Percentiles rank a stretch among this genome's conserved stretches.
Conservation (phyloP, 2,329 filamentous ascomycete genomes). For the Colletotrichum theobromicola region DNA sequence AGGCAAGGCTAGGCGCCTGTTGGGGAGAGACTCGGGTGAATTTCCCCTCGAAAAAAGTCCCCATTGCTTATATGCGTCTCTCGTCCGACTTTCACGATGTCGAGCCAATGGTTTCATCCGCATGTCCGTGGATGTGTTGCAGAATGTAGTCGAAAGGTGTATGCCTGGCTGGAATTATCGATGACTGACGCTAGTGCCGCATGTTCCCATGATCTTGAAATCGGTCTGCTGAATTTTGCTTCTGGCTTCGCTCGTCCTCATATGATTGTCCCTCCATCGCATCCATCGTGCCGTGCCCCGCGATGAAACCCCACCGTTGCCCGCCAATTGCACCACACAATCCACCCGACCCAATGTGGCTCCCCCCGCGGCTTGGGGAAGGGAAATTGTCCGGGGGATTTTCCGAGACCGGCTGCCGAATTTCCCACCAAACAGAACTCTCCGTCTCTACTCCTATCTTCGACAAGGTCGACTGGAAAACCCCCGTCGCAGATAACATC, state of each 20-base stretch:
- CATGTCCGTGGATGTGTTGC: not conserved
- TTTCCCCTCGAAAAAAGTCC: not conserved
- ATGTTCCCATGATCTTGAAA: not conserved
- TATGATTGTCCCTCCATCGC: not conserved
- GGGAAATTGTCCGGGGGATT: slow-evolving; percentile 21
- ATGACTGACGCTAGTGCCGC: not conserved
- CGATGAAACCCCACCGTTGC: slow-evolving; percentile 20
- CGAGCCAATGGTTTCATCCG: not conserved
- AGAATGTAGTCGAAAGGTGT: not conserved
- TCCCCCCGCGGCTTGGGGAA: slow-evolving; percentile 10
- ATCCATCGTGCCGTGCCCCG: slow-evolving; percentile 24
- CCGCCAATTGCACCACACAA: slow-evolving; percentile 17
- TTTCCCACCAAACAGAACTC: slow-evolving; percentile 39
- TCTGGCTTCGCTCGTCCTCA: not conserved
- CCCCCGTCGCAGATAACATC: slow-evolving; percentile 2
- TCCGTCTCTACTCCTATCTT: not conserved
- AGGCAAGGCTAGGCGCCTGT: slow-evolving; percentile 6
- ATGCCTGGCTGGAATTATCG: not conserved
- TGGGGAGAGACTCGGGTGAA: not conserved
- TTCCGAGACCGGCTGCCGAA: slow-evolving; percentile 30
- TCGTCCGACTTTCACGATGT: not conserved
- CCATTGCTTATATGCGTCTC: not conserved
- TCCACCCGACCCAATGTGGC: not conserved
- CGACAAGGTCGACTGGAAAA: not conserved
- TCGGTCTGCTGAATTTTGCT: not conserved